These are phyloP conservation scores for Fusarium nurragi DNA, from an alignment of 2,329 filamentous ascomycete genomes.

Conservation along the genomic window DNA sequence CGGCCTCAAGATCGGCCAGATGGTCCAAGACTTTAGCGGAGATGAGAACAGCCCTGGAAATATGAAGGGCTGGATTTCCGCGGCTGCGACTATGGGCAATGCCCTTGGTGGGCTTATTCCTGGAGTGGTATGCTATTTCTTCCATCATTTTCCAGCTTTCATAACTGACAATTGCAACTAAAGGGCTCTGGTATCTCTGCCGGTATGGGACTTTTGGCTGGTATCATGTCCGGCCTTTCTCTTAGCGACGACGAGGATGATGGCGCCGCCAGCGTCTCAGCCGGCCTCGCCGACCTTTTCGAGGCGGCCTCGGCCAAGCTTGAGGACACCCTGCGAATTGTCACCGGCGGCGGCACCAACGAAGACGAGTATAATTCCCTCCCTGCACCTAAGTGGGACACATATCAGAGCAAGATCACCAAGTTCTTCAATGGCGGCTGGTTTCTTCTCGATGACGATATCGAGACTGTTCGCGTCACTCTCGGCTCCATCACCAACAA, in stretches of 20 bases:
- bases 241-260: not conserved
- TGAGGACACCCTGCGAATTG: conserved; percentile 10
- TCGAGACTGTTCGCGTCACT: conserved; percentile 10
- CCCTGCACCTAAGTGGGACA: conserved; percentile 15
- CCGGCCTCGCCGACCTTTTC: not conserved
- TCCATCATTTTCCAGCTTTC: rapidly evolving
- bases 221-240: not conserved
- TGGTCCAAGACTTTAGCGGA: conserved; percentile 10
- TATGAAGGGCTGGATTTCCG: conserved; percentile 7
- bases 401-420: conserved; percentile 23
- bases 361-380: conserved; percentile 16
- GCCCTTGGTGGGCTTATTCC: conserved; percentile 7
- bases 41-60: not conserved
- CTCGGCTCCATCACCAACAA: conserved; percentile 25
- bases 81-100: conserved; percentile 1
- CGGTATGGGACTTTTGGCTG: not conserved
- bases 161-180: rapidly evolving
- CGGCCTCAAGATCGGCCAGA: conserved; percentile 8
- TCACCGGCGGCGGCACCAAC: not conserved
- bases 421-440: conserved; percentile 34
- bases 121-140: not conserved
- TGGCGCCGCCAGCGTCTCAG: not conserved
- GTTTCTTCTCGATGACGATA: conserved; percentile 31
- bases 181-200: conserved; percentile 1
- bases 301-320: not conserved